Evolutionary conservation across 2,329 filamentous ascomycete genomes (phyloP), one percentile per base, ranked within the genome.

Genomic region (Talaromyces atroroseus): DNA sequence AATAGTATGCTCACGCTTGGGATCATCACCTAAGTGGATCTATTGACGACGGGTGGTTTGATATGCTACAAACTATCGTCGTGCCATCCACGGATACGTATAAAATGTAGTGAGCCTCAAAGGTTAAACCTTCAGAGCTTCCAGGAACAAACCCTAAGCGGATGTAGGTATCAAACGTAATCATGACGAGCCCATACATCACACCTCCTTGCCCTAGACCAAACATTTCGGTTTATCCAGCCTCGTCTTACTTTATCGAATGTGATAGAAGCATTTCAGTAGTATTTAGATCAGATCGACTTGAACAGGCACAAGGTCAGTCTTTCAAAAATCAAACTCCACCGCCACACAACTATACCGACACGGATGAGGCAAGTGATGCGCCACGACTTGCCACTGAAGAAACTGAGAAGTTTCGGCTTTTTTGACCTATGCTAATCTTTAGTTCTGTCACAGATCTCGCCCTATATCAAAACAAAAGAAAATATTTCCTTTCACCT

Each of bases 111-210:
- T 29, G 5, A 7, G 7, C 5, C 32, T 36, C 32, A 32, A 32
- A 32, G 29, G 6, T 34, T 34, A 12, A 11, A 11, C 11, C 11
- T 34, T 34, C 24, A 12, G 29, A 12, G 29, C 29, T 34, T 36
- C 12, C 18, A 45, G 26, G 24, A 29, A 36, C 32, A 16, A 36
- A 36, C 32, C 32, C 32, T 36, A 36, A 36, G 26, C 8, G 4
- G 26, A 10, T 8, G 26, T 29, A 29, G 40, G 10, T 11, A 52
- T 48, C 26, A 40, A n/a, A 54, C 52, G 52, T 54, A 54, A 54
- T 40, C 52, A 54, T 54, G 52, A 54, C 52, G 45, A 26, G 10
- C 29, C 24, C 46, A 20, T 20, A 21, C 40, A 44, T 44, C 18
- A 42, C 40, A 23, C n/a, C n/a, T 4, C 18, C n/a, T 20, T 18